Evolutionary conservation across 2,329 filamentous ascomycete species (phyloP), one percentile per base, ranked within the genome.

Genomic region (Ceratocystis alfenasii): DNA sequence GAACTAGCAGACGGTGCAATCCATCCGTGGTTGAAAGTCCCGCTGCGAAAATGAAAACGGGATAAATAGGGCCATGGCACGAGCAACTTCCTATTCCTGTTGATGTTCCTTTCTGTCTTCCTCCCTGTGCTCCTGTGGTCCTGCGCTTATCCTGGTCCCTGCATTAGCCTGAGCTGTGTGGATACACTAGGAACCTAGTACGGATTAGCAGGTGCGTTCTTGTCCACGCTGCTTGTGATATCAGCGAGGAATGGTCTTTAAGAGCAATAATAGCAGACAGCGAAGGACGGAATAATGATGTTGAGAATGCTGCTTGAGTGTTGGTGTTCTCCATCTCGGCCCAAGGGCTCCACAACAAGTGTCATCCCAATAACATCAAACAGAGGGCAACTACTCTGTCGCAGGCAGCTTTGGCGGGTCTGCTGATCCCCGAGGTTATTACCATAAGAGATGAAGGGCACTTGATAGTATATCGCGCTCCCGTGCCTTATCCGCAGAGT

Each of bases 11-110:
- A 36, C 6, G 3, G 10, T 8, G 5, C n/a, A 50, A 25, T 25
- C 46, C n/a, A 17, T n/a, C n/a, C 46, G n/a, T 8, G 46, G n/a
- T 3, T 3, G 46, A 17, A 20, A 25, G 46, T n/a, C n/a, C 0
- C 1, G n/a, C 22, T 22, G n/a, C 46, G 10, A 53, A 12, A 2
- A 53, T 53, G 48, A 25, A 22, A 25, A 12, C 8, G 55, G 15
- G 55, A 59, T 59, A 30, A 25, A 59, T n/a, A n/a, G 28, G 53
- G 17, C 15, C 55, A 59, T 30, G 55, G 55, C 55, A 59, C 55
- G 55, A 33, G 30, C 30, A 36, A n/a, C 28, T 59, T 36, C 30
- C 30, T 59, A 5, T 20, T 59, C 28, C 55, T 36, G 17, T 8
- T 41, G 28, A 7, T 44, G 44, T 20, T 63, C 61, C 61, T 63